These are phyloP conservation scores for Microcera coccophila DNA, from an alignment of 2,329 filamentous ascomycete genomes.

Conservation along the genomic window DNA sequence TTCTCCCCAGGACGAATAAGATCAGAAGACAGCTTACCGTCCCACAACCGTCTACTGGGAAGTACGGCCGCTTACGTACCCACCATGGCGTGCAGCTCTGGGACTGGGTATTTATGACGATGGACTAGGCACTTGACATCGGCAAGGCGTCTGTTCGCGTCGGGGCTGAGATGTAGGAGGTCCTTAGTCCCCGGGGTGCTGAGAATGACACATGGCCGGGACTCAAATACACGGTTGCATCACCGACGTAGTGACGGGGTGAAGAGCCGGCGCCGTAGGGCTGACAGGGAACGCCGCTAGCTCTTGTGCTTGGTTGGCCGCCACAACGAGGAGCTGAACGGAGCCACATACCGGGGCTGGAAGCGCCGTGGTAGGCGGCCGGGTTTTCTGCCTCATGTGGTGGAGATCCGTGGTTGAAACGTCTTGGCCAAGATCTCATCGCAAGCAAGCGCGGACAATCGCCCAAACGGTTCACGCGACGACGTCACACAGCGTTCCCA, in stretches of 20 bases:
- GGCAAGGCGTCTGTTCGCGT: conserved; percentile 5
- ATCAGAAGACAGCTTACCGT: conserved; percentile 8
- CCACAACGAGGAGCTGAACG: conserved; percentile 8
- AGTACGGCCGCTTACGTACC: conserved; percentile 21
- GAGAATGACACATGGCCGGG: neutral
- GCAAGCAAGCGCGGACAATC: neutral
- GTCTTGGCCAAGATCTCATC: neutral
- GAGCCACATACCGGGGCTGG: conserved; percentile 7
- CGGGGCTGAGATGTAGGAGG: conserved; percentile 8
- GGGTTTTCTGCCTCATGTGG: conserved; percentile 6
- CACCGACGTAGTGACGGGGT: conserved; percentile 12
- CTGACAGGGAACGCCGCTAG: conserved; percentile 19
- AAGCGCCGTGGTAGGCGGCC: conserved; percentile 1
- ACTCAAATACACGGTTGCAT: conserved; percentile 2
- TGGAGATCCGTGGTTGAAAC: neutral
- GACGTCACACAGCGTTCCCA: neutral
- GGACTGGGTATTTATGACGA: conserved; percentile 13
- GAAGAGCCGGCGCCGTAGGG: conserved; percentile 27
- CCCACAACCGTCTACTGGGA: conserved; percentile 11
- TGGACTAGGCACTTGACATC: conserved; percentile 8
- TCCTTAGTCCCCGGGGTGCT: neutral
- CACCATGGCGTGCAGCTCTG: conserved; percentile 16
- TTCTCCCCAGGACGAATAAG: conserved; percentile 18
- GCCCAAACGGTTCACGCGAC: neutral
- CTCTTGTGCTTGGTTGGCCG: conserved; percentile 9